Evolutionary conservation across 257 asterid species (phyloP).

Genomic region (Catharanthus roseus): DNA sequence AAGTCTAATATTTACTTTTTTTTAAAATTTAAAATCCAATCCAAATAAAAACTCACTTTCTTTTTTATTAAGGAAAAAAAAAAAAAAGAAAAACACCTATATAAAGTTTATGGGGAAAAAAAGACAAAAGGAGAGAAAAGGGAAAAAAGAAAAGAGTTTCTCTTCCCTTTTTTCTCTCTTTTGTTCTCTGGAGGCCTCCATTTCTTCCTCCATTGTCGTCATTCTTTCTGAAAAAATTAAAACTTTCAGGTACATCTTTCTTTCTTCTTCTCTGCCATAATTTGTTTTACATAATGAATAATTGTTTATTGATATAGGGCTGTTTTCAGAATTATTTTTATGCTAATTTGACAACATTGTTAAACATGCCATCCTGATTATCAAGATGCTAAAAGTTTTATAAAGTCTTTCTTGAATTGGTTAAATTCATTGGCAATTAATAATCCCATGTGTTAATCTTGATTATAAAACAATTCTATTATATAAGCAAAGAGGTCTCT

Average conservation of each 20-base stretch:
- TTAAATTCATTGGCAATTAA: constrained; percentile 14
- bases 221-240: constrained; percentile 19
- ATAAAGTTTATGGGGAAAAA: not conserved
- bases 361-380: constrained; percentile 29
- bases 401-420: not conserved
- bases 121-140: constrained; percentile 3
- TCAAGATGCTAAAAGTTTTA: constrained; percentile 35
- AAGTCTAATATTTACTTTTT: too few species aligned
- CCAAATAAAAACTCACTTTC: too few species aligned
- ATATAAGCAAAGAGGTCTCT: not conserved
- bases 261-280: not conserved
- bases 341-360: not conserved
- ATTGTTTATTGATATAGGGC: not conserved
- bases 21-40: too few species aligned
- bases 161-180: constrained; percentile 18
- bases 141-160: not conserved
- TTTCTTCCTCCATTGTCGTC: constrained; percentile 36
- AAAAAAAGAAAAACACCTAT: not conserved
- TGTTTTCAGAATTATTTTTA: not conserved
- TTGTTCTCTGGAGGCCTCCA: constrained; percentile 15
- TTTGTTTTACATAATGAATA: not conserved
- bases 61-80: too few species aligned
- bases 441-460: constrained; percentile 15
- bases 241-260: constrained; percentile 32
- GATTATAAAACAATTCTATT: constrained; percentile 21